Conservation (phyloP, 179 eudicot species). For the Actinidia chinensis region DNA sequence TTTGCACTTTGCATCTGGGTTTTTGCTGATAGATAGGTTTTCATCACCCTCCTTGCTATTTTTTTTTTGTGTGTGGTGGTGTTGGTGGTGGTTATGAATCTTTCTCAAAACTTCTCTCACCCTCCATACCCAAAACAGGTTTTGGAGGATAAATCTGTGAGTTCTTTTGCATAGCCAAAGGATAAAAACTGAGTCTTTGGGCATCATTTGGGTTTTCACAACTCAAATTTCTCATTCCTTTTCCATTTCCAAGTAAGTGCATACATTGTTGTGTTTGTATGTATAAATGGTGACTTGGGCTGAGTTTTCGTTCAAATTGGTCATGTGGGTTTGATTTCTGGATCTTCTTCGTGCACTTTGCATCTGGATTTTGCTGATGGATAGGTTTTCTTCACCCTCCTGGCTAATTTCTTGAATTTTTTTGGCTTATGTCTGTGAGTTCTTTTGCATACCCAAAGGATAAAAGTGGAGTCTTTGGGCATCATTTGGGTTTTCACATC, state of each 20-base stretch:
- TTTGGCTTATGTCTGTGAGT: slow-evolving; percentile 28
- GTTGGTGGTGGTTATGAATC: neutral
- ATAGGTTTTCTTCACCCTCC: neutral
- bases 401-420: neutral
- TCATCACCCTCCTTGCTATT: neutral
- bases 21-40: neutral
- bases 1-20: neutral
- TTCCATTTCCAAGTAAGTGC: neutral
- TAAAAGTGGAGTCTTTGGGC: slow-evolving; percentile 6
- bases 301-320: neutral
- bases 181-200: slow-evolving; percentile 4
- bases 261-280: neutral
- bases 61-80: too few species aligned
- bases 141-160: slow-evolving; percentile 29
- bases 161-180: neutral
- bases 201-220: slow-evolving; percentile 1
- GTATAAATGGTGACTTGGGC: neutral
- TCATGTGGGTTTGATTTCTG: slow-evolving; percentile 1
- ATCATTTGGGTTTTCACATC: neutral
- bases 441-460: slow-evolving; percentile 4
- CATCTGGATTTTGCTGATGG: neutral
- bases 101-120: neutral
- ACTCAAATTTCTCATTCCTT: slow-evolving; percentile 12
- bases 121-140: neutral
- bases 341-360: neutral